Base-by-base conservation (phyloP, 2,329 filamentous ascomycete genomes). In the Aspergillus brunneoviolaceus region DNA sequence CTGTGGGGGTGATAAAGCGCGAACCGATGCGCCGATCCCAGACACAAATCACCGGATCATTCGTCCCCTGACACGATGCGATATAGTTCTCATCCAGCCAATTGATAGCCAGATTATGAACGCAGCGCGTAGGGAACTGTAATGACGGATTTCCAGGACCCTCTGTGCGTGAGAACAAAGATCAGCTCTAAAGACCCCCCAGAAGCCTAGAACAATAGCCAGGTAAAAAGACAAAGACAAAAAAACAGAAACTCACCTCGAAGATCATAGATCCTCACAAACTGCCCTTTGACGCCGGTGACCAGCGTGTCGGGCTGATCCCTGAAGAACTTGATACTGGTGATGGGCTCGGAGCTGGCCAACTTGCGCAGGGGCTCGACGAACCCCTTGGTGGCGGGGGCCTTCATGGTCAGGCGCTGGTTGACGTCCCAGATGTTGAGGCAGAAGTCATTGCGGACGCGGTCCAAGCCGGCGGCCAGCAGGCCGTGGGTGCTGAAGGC, bases 31-130 rank as follows among this genome's bases (percentile, higher is more conserved):
- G 82, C 57, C 83, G 81, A 68, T 89, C 86, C 86, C 86, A 89
- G 5, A 88, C 79, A 60, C 82, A 85, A 47, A 88, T 81, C 2
- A 81, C 81, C 19, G 84, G 81, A 62, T 87, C 85, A 51, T 81
- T 82, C 0, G 80, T 76, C 2, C 84, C 80, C 51, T 71, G 70
- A 51, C 84, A 85, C 14, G 85, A 87, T 4, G 86, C 81, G 65
- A 89, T 86, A 68, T 87, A 87, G 59, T 88, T 87, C 68, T 88
- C 84, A 67, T 88, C 85, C 53, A 85, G 72, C 62, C 84, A 84
- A 71, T 89, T 84, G 61, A 88, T 85, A 6, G 86, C 83, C 59
- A 88, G 76, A 63, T 87, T 87, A 69, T 88, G 83, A 9, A 88
- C 85, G 66, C 86, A 85, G 16, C 82, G 79, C 2, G 86, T 88